Conservation (phyloP, 164 flowering plant species). For the Kingdonia uniflora region DNA sequence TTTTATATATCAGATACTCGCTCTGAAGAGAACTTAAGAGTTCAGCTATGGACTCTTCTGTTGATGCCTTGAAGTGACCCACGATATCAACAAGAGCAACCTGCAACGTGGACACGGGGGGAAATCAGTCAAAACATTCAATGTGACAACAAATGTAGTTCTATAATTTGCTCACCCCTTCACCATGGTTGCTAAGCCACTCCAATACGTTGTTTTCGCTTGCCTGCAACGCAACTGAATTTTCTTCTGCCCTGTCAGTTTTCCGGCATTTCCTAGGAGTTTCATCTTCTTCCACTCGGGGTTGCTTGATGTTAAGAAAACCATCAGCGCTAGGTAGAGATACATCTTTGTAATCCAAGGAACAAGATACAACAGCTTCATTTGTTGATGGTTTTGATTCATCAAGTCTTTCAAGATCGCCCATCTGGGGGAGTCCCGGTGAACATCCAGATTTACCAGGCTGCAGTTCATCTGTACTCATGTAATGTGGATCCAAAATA, state of each 20-base stretch:
- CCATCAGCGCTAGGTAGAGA: neutral
- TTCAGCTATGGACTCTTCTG: slow-evolving; percentile 17
- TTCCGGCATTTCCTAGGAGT: slow-evolving; percentile 22
- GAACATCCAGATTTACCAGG: slow-evolving; percentile 6
- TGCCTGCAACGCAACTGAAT: slow-evolving; percentile 13
- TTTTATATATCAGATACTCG: slow-evolving; percentile 30
- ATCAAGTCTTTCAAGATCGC: neutral
- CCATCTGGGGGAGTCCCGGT: neutral
- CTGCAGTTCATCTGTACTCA: slow-evolving; percentile 9
- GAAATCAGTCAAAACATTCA: too few species aligned
- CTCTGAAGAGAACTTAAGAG: slow-evolving; percentile 26
- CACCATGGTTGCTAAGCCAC: slow-evolving; percentile 24
- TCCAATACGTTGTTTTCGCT: slow-evolving; percentile 22
- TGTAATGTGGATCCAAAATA: slow-evolving; percentile 1
- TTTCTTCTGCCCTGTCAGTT: slow-evolving; percentile 12
- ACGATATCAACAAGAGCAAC: slow-evolving; percentile 25
- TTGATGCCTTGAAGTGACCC: slow-evolving; percentile 29
- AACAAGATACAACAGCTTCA: slow-evolving; percentile 7
- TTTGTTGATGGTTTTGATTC: too few species aligned
- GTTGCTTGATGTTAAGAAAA: slow-evolving; percentile 1
- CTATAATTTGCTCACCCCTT: slow-evolving; percentile 29
- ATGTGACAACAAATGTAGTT: neutral
- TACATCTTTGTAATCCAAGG: slow-evolving; percentile 3
- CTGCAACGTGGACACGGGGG: slow-evolving; percentile 20
- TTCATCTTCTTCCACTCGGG: neutral